Conservation (phyloP, 1,284 basidiomycete genomes). For the Volvariella volvacea region DNA sequence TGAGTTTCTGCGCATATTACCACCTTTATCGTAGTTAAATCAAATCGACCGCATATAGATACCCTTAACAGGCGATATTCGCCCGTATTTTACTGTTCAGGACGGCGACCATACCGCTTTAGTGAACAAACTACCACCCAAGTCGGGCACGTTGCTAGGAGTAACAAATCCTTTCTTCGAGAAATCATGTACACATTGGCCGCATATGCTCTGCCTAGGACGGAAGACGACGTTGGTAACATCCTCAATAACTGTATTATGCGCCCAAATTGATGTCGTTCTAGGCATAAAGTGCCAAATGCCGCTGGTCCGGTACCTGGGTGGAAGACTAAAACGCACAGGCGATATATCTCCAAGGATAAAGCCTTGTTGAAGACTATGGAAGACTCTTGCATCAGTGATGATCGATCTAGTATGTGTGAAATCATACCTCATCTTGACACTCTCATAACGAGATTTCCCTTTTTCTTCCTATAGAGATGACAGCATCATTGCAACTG, state of each 20-base stretch:
- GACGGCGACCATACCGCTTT: constrained; percentile 77
- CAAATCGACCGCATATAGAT: constrained; percentile 40
- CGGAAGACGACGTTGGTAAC: constrained; percentile 33
- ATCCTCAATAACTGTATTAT: background rate
- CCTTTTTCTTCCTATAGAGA: constrained; percentile 45
- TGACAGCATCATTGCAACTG: constrained; percentile 62
- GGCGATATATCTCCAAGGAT: constrained; percentile 85
- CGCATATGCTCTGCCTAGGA: constrained; percentile 75
- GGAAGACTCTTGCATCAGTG: constrained; percentile 48
- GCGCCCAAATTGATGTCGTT: constrained; percentile 5
- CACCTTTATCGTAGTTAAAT: constrained; percentile 1
- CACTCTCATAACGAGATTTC: constrained; percentile 2
- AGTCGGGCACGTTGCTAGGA: constrained; percentile 79
- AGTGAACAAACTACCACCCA: constrained; percentile 81
- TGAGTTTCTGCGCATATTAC: constrained; percentile 24
- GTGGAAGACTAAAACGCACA: constrained; percentile 76
- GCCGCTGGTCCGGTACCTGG: constrained; percentile 54
- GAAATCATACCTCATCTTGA: constrained; percentile 2
- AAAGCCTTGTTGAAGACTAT: constrained; percentile 62
- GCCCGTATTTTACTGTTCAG: constrained; percentile 95
- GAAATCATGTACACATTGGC: constrained; percentile 87
- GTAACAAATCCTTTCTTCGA: constrained; percentile 96
- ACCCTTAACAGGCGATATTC: constrained; percentile 78
- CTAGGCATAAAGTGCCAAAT: constrained; percentile 9
- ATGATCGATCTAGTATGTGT: constrained; percentile 46